Conservation (phyloP, 2,329 filamentous ascomycete species). For the Colletotrichum endophyticum region DNA sequence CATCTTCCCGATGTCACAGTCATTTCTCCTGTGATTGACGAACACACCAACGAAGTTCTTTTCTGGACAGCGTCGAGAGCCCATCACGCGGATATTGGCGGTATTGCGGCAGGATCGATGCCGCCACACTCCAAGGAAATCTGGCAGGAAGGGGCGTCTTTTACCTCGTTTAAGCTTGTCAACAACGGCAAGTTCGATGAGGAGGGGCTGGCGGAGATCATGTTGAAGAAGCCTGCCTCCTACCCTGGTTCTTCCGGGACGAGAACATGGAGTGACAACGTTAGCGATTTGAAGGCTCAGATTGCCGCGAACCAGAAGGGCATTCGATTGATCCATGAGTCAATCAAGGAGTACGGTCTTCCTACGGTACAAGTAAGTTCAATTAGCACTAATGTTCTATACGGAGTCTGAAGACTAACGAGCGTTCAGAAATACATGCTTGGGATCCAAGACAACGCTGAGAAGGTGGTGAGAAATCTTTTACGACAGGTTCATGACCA, state of each 20-base stretch:
- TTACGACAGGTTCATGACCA: conserved; percentile 26
- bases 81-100: conserved; percentile 44
- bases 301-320: conserved; percentile 48
- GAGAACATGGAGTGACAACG: conserved; percentile 42
- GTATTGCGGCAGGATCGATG: conserved; percentile 43
- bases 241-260: conserved; percentile 40
- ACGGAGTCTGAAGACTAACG: neutral
- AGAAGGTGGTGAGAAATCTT: conserved; percentile 36
- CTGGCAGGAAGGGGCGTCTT: conserved; percentile 48
- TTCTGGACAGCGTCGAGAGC: conserved; percentile 44
- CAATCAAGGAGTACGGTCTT: conserved; percentile 37
- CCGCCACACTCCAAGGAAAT: conserved; percentile 43
- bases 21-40: conserved; percentile 41
- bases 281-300: conserved; percentile 48
- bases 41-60: conserved; percentile 26
- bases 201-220: conserved; percentile 30
- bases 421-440: conserved; percentile 41
- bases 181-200: conserved; percentile 40
- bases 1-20: conserved; percentile 47
- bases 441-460: conserved; percentile 46
- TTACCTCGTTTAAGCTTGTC: conserved; percentile 41
- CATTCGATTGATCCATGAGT: conserved; percentile 33
- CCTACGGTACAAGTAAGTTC: conserved; percentile 23
- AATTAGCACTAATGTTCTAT: accelerated
- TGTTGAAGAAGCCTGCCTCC: conserved; percentile 34